Conservation (phyloP, 2,329 filamentous ascomycete species). For the Chrysoporthe cubensis region DNA sequence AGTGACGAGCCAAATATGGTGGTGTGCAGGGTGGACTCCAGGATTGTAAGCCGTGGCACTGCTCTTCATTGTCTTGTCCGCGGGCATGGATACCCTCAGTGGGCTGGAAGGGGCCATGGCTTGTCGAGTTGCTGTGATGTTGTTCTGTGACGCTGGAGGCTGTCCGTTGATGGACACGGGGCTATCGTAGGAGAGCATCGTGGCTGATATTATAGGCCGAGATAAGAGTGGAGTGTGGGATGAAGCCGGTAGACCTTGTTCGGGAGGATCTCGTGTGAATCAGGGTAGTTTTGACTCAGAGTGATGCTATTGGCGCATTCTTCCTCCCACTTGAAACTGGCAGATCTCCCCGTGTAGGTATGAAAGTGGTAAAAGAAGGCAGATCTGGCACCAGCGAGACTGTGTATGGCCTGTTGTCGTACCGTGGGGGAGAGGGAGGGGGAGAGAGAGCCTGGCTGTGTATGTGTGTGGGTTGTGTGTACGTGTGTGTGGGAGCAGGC, state of each 20-base stretch:
- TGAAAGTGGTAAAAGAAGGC: background rate
- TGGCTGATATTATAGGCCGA: slow-evolving; percentile 15
- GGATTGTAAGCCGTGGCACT: slow-evolving; percentile 36
- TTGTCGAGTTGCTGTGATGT: slow-evolving; percentile 34
- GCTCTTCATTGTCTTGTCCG: slow-evolving; percentile 37
- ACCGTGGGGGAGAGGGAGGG: background rate
- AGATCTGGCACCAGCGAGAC: background rate
- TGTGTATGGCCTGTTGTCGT: background rate
- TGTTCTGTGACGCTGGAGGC: slow-evolving; percentile 35
- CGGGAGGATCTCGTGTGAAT: background rate
- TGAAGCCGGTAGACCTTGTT: background rate
- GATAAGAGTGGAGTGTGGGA: background rate
- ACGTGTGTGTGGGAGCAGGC: background rate
- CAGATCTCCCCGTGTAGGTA: background rate
- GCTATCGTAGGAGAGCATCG: slow-evolving; percentile 57
- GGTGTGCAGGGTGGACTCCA: slow-evolving; percentile 42
- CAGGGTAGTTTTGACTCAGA: background rate
- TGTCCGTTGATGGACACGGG: slow-evolving; percentile 50
- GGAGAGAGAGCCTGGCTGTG: background rate
- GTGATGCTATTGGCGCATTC: slow-evolving; percentile 8
- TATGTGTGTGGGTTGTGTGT: background rate
- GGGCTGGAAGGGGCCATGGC: slow-evolving; percentile 37
- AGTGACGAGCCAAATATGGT: slow-evolving; percentile 81
- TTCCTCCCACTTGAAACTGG: background rate
- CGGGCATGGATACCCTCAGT: slow-evolving; percentile 31